These are phyloP conservation scores for Seminavis robusta DNA, from an alignment of 108 stramenopile genomes.

Conservation along the genomic window DNA sequence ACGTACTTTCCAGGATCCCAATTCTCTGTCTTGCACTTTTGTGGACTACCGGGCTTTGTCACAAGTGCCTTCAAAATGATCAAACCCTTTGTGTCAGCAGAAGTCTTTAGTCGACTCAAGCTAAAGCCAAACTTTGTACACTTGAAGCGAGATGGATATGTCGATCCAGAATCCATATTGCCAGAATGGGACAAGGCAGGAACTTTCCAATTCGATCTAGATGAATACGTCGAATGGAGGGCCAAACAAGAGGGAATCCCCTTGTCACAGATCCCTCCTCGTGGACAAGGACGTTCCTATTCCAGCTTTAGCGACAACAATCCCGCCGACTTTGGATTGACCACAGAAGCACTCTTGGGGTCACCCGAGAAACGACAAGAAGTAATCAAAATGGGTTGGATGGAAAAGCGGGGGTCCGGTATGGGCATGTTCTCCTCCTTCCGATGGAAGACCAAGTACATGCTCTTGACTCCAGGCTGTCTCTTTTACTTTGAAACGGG, in stretches of 20 bases:
- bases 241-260: not conserved
- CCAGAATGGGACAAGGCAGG: slow-evolving; percentile 1
- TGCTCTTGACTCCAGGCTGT: not conserved
- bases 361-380: not conserved
- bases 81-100: not conserved
- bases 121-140: not conserved
- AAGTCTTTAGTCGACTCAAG: not conserved
- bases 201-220: not conserved
- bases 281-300: not conserved
- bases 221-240: slow-evolving; percentile 4
- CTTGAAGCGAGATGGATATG: not conserved
- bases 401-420: not conserved
- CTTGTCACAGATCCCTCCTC: not conserved
- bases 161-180: not conserved
- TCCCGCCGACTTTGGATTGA: not conserved
- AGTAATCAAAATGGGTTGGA: not conserved
- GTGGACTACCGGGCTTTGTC: not conserved
- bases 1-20: not conserved
- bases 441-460: not conserved
- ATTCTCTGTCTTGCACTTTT: not conserved
- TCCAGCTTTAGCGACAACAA: too few relatives aligned
- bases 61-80: not conserved
- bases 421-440: not conserved
- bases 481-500: not conserved
- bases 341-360: not conserved